phyloP scores from a whole-genome alignment of 768 basidiomycete genomes.

The Rhodotorula paludigena region DNA sequence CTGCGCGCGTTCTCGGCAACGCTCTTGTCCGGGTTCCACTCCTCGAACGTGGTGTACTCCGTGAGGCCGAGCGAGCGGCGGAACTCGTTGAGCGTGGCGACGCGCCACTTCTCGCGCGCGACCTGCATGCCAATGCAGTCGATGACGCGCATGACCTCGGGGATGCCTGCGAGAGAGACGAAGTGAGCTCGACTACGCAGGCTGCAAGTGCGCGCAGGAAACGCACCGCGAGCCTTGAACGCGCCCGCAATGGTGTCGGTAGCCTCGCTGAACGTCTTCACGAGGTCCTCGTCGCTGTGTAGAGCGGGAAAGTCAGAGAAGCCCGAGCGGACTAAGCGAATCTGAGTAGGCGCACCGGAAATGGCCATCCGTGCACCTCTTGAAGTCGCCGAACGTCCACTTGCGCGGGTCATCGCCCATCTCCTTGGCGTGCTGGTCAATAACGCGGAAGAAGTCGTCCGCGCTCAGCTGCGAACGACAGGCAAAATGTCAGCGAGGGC shows the following conservation, averaged over 20 bases:
- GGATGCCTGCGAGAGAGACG: slow-evolving; percentile 4
- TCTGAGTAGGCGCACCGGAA: background rate
- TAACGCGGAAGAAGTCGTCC: slow-evolving; percentile 6
- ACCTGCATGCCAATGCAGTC: slow-evolving; percentile 23
- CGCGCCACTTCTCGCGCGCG: slow-evolving; percentile 17
- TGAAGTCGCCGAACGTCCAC: slow-evolving; percentile 19
- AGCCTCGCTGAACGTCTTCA: slow-evolving; percentile 15
- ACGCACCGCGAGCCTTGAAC: slow-evolving; percentile 31
- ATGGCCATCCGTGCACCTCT: slow-evolving; percentile 12
- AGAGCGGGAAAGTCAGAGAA: background rate
- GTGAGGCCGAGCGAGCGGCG: background rate
- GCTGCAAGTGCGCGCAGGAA: background rate
- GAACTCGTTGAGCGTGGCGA: slow-evolving; percentile 53
- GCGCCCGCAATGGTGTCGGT: slow-evolving; percentile 26
- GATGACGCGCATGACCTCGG: slow-evolving; percentile 22
- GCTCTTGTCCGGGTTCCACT: slow-evolving; percentile 48
- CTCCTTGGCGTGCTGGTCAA: background rate
- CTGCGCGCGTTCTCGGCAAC: slow-evolving; percentile 52
- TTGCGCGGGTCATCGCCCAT: slow-evolving; percentile 10
- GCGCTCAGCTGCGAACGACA: slow-evolving; percentile 10
- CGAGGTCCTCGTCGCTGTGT: slow-evolving; percentile 27
- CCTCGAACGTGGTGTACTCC: slow-evolving; percentile 22
- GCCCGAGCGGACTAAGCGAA: background rate
- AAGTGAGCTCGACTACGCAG: no score
- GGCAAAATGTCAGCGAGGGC: no score